These are phyloP conservation scores for Euphorbia peplus DNA, from an alignment of 345 rosid species.

Conservation along the genomic window DNA sequence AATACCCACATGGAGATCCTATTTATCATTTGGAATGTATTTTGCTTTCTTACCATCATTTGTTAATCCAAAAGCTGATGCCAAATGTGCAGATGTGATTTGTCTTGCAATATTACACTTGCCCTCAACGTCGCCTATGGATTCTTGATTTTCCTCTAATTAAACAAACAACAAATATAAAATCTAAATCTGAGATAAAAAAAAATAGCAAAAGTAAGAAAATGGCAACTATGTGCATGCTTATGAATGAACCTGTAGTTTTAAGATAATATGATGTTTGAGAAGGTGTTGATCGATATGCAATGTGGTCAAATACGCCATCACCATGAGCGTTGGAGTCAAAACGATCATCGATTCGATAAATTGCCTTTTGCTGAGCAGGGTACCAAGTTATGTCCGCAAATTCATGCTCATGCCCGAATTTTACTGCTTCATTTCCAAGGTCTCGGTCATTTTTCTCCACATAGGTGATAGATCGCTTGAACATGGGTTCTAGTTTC, in stretches of 20 bases:
- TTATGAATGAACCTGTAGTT: conserved; percentile 38
- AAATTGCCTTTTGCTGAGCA: conserved; percentile 52
- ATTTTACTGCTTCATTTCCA: conserved; percentile 40
- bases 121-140: conserved; percentile 3
- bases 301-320: conserved; percentile 48
- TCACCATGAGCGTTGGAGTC: conserved; percentile 38
- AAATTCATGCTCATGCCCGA: conserved; percentile 62
- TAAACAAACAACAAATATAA: neutral
- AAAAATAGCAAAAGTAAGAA: too few species aligned
- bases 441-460: conserved; percentile 42
- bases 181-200: neutral
- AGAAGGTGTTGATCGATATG: conserved; percentile 51
- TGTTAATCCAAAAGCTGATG: conserved; percentile 25
- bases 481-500: conserved; percentile 59
- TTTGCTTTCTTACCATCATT: conserved; percentile 24
- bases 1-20: too few species aligned
- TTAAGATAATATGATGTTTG: conserved; percentile 29
- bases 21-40: too few species aligned
- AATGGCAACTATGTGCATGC: conserved; percentile 8
- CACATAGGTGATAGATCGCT: conserved; percentile 47
- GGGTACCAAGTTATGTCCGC: conserved; percentile 76
- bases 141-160: conserved; percentile 30
- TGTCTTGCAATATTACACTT: conserved; percentile 18
- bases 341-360: conserved; percentile 58
- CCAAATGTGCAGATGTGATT: conserved; percentile 3